Conservation (phyloP, 495 filamentous ascomycete genomes). For the Clohesyomyces aquaticus region DNA sequence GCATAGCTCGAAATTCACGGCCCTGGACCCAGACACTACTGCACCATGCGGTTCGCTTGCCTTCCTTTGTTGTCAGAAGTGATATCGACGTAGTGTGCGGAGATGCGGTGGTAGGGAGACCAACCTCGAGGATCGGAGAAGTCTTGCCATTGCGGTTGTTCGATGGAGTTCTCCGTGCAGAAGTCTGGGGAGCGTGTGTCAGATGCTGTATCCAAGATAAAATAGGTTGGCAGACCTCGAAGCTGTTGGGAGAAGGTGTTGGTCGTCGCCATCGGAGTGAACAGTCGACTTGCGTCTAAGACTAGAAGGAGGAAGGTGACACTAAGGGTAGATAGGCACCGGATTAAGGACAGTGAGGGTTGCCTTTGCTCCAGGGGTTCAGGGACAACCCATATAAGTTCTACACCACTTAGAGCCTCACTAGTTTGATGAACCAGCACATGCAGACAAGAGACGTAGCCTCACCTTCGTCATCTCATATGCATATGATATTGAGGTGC, state of each 20-base stretch:
- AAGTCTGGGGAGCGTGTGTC: slow-evolving; percentile 23
- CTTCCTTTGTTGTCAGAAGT: slow-evolving; percentile 5
- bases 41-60: slow-evolving; percentile 30
- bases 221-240: neutral
- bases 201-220: too few species aligned
- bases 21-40: slow-evolving; percentile 28
- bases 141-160: slow-evolving; percentile 29
- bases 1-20: slow-evolving; percentile 18
- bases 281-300: too few species aligned
- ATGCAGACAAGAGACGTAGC: slow-evolving; percentile 20
- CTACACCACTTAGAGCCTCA: neutral
- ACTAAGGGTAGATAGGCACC: neutral
- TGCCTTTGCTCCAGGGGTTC: slow-evolving; percentile 1
- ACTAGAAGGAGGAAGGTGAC: too few species aligned
- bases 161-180: slow-evolving; percentile 23
- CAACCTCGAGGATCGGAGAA: slow-evolving; percentile 34
- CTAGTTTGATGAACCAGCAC: neutral
- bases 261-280: neutral
- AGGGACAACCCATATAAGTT: slow-evolving; percentile 9
- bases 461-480: slow-evolving; percentile 8
- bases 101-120: neutral
- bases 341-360: slow-evolving; percentile 3
- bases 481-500: neutral
- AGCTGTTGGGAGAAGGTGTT: neutral
- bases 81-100: neutral